Conservation (phyloP, 345 rosid genomes). For the Heritiera littoralis region DNA sequence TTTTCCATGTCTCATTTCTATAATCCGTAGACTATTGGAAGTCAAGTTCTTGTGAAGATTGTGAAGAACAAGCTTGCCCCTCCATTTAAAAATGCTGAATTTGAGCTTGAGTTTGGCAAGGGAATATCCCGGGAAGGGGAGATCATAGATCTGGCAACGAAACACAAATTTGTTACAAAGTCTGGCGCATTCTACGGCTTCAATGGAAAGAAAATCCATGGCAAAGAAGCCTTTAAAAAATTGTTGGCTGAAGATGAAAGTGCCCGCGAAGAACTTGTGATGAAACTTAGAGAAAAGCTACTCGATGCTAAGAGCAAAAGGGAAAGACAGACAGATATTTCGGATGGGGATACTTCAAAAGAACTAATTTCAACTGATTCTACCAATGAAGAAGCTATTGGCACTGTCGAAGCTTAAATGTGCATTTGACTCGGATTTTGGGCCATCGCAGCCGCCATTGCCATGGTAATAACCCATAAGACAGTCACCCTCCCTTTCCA, state of each 20-base stretch:
- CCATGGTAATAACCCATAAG: too few species aligned
- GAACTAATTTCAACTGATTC: slow-evolving; percentile 45
- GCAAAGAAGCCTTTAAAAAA: slow-evolving; percentile 75
- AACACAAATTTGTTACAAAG: slow-evolving; percentile 65
- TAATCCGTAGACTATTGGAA: slow-evolving; percentile 64
- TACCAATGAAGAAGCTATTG: slow-evolving; percentile 71
- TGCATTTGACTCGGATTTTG: background rate
- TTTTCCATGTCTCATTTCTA: slow-evolving; percentile 13
- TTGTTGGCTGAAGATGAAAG: slow-evolving; percentile 51
- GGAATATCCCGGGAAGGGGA: slow-evolving; percentile 78
- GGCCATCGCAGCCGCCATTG: too few species aligned
- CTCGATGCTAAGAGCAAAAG: slow-evolving; percentile 30
- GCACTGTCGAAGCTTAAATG: slow-evolving; percentile 57
- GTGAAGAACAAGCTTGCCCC: slow-evolving; percentile 97
- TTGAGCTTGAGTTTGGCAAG: slow-evolving; percentile 94
- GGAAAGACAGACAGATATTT: slow-evolving; percentile 30
- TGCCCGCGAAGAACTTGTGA: slow-evolving; percentile 58
- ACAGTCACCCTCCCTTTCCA: too few species aligned
- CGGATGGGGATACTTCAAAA: slow-evolving; percentile 36
- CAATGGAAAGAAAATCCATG: slow-evolving; percentile 55
- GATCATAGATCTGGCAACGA: slow-evolving; percentile 72
- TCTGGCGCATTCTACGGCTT: slow-evolving; percentile 50
- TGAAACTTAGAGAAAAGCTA: slow-evolving; percentile 66
- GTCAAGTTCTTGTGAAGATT: slow-evolving; percentile 75
- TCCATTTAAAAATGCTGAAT: slow-evolving; percentile 77